A percentile compares a stretch with the other conserved stretches of the same genome.
These are phyloP conservation scores for Fusarium piperis DNA, from an alignment of 2,329 filamentous ascomycete species.

Conservation along the genomic window DNA sequence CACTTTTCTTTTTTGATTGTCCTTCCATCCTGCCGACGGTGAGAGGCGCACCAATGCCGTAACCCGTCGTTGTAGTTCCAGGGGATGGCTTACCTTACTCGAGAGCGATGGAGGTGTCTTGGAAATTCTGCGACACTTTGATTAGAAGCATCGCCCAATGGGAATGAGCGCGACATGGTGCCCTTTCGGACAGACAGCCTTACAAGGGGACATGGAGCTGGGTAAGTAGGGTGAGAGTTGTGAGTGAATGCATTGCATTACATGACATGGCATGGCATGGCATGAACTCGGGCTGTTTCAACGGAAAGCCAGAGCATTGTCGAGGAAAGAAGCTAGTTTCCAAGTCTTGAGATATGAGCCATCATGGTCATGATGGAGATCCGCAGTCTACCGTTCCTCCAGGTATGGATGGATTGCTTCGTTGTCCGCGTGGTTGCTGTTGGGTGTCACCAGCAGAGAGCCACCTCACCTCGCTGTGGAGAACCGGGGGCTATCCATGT, in stretches of 20 bases:
- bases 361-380: conserved; percentile 5
- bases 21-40: conserved; percentile 8
- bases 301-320: neutral
- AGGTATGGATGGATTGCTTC: conserved; percentile 5
- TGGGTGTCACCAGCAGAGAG: conserved; percentile 2
- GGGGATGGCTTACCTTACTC: neutral
- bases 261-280: conserved; percentile 25
- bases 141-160: neutral
- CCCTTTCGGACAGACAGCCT: neutral
- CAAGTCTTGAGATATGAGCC: neutral
- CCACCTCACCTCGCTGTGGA: conserved; percentile 19
- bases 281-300: conserved; percentile 34
- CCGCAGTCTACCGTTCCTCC: neutral
- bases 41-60: conserved; percentile 23
- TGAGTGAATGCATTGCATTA: conserved; percentile 29
- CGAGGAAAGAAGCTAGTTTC: neutral
- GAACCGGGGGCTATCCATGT: neutral
- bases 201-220: neutral
- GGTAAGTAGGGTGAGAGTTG: neutral
- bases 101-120: neutral
- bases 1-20: neutral
- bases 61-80: conserved; percentile 11
- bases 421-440: conserved; percentile 5
- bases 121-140: neutral
- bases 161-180: neutral